A percentile compares a stretch with the other conserved stretches of the same genome.
These are phyloP conservation scores for Elsinoe fawcettii DNA, from an alignment of 2,329 filamentous ascomycete species.

Conservation along the genomic window DNA sequence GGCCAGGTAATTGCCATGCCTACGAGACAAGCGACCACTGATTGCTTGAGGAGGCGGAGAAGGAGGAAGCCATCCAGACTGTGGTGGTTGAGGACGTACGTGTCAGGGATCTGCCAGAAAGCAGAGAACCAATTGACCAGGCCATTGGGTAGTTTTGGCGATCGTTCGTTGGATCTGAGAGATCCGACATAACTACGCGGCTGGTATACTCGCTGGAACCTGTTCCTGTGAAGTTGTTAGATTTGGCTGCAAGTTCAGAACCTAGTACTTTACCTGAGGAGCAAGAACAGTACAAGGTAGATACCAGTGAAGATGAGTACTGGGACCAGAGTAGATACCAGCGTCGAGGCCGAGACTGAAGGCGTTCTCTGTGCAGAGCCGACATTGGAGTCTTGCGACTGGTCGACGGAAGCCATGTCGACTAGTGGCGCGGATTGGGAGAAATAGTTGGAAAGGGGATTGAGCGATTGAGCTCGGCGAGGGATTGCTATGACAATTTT, in stretches of 20 bases:
- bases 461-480: neutral
- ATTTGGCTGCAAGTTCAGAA: too few species aligned
- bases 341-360: slow-evolving; percentile 24
- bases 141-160: slow-evolving; percentile 31
- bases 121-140: slow-evolving; percentile 37
- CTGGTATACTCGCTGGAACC: slow-evolving; percentile 38
- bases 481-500: neutral
- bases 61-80: slow-evolving; percentile 89
- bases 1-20: slow-evolving; percentile 83
- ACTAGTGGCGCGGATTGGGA: neutral
- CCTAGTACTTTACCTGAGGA: slow-evolving; percentile 23
- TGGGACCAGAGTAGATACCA: slow-evolving; percentile 32
- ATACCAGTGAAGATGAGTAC: slow-evolving; percentile 29
- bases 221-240: slow-evolving; percentile 23
- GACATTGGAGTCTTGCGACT: neutral
- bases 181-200: slow-evolving; percentile 40
- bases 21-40: slow-evolving; percentile 70
- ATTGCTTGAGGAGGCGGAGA: slow-evolving; percentile 76
- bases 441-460: neutral
- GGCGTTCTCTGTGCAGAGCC: neutral
- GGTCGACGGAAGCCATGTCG: slow-evolving; percentile 7
- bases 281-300: slow-evolving; percentile 32
- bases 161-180: slow-evolving; percentile 34
- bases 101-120: slow-evolving; percentile 55
- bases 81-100: slow-evolving; percentile 78